Evolutionary conservation across 208 protist genomes (phyloP).

Genomic region (Tritrichomonas foetus): DNA sequence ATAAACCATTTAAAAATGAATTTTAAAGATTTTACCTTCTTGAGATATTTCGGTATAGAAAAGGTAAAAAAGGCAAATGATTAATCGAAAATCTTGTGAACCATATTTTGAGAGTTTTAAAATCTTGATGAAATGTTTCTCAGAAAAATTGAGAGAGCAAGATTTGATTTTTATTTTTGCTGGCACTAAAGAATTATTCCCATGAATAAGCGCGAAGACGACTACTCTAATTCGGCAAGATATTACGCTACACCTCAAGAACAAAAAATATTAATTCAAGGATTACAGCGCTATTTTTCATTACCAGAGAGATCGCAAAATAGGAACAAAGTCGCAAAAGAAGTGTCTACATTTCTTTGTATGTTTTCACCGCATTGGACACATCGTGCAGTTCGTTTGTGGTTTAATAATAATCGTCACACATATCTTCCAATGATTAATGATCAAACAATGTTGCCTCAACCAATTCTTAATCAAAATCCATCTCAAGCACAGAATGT

Average conservation of each 20-base stretch:
- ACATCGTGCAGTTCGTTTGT: background rate
- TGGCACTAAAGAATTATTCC: no score
- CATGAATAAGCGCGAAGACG: no score
- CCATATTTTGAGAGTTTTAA: no score
- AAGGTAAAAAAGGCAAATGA: no score
- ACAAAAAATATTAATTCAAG: background rate
- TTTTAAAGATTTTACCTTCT: no score
- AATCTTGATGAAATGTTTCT: no score
- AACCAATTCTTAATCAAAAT: background rate
- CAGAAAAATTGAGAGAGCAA: no score
- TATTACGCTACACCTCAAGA: background rate
- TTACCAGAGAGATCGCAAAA: background rate
- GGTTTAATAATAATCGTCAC: conserved; percentile 32
- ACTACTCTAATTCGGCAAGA: background rate
- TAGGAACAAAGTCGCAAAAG: background rate
- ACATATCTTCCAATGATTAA: background rate
- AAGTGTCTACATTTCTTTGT: background rate
- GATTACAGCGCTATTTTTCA: background rate
- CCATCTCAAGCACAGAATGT: background rate
- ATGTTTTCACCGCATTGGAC: background rate
- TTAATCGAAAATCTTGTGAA: no score
- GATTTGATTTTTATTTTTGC: no score
- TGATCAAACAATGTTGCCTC: background rate
- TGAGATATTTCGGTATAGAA: no score
- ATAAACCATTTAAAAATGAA: no score